Percentiles rank a stretch among this genome's conserved stretches.
phyloP scores from a whole-genome alignment of 2,329 filamentous ascomycete genomes.

The Penicillium sp. region DNA sequence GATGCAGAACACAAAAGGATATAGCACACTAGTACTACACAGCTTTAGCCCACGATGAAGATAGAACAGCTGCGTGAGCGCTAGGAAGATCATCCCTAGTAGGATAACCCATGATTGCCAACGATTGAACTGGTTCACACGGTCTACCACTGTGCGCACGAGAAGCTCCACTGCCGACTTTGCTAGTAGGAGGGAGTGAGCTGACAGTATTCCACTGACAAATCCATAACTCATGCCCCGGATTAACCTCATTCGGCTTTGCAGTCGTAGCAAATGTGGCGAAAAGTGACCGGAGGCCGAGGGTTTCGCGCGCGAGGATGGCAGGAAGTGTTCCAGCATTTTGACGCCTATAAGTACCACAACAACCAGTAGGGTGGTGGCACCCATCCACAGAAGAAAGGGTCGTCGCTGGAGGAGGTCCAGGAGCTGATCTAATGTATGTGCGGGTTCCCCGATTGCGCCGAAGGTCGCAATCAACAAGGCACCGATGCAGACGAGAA shows the following conservation, averaged over 20 bases:
- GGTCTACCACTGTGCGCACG: conserved; percentile 79
- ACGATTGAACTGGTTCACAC: conserved; percentile 87
- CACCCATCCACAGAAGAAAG: conserved; percentile 86
- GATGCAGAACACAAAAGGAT: conserved; percentile 95
- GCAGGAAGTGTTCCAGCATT: conserved; percentile 40
- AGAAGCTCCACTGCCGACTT: conserved; percentile 96
- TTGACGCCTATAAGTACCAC: conserved; percentile 63
- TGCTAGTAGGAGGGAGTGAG: conserved; percentile 87
- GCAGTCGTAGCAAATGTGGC: conserved; percentile 40
- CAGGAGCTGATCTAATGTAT: conserved; percentile 80
- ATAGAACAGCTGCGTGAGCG: conserved; percentile 90
- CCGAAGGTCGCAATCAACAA: conserved; percentile 91
- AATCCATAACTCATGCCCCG: conserved; percentile 85
- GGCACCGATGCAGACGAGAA: conserved; percentile 85
- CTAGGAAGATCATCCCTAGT: conserved; percentile 73
- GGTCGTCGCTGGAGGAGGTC: conserved; percentile 68
- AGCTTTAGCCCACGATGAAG: conserved; percentile 91
- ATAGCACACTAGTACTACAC: conserved; percentile 91
- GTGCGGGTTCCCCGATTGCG: conserved; percentile 87
- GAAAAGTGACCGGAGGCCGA: conserved; percentile 49
- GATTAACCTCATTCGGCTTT: conserved; percentile 68
- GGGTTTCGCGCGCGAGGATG: conserved; percentile 35
- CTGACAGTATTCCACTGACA: conserved; percentile 89
- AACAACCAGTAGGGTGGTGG: conserved; percentile 72
- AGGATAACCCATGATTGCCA: conserved; percentile 96